Base-by-base conservation (phyloP, 140 eudicot species). In the Oenanthe javanica region DNA sequence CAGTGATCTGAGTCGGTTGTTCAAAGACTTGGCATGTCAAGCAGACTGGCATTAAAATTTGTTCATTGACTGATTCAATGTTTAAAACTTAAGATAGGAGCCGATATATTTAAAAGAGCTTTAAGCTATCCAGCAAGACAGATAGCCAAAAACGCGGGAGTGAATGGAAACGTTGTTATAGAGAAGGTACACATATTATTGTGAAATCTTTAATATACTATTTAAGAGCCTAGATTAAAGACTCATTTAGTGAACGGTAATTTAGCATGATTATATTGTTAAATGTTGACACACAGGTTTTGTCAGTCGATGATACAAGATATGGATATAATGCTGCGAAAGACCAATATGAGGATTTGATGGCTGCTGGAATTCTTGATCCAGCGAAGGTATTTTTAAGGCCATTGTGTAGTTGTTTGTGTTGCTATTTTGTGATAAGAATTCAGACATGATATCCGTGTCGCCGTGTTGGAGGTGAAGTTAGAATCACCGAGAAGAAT, bases 291-390 rank as follows among this genome's bases (percentile, higher is more conserved):
- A 14, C 84, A 84, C 90, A 94, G 98, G 85, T 94, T 78, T 82
- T 94, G 25, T 87, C 87, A 2, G 79, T 78, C 3, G 89, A 84
- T 77, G 86, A 94, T 80, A 38, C 69, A 57, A 82, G 76, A 16
- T 94, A 86, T 43, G 98, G 98, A 21, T 94, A 90, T 81, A 94
- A 94, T 87, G 98, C 97, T 84, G 96, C 94, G 25, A 87, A 45
- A 63, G 87, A 87, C 86, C 71, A 76, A 43, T 94, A 94, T 63
- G 96, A 94, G 76, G 92, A 94, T 86, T 79, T 94, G 45, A 90
- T 92, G 82, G 91, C 89, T 78, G 97, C 88, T 79, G 91, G 96
- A 50, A 89, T 94, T 79, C 80, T 94, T 61, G 98, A 92, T 86
- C 98, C 98, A 23, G 61, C 98, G 72, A 94, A 94, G 93, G 97